Conservation (phyloP, 139 green algal genomes). For the Chlamydomonas sp. region DNA sequence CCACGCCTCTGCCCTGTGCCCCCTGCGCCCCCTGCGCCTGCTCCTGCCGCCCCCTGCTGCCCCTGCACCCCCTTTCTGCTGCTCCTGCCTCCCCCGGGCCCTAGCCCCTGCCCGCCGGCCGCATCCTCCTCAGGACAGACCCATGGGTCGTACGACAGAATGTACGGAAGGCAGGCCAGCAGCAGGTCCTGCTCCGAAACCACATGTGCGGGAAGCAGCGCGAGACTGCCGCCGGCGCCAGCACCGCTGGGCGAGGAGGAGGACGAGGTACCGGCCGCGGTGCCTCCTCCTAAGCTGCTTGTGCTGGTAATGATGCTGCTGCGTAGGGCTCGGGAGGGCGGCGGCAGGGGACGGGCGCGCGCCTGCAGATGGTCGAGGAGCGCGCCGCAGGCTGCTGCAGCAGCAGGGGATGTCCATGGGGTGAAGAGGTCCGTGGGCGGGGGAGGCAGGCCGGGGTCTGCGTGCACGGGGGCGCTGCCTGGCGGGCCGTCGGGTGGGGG, state of each 20-base stretch:
- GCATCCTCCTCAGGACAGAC: too few species aligned
- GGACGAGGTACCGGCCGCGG: too few species aligned
- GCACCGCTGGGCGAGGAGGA: background rate
- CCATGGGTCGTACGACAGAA: background rate
- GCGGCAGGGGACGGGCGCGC: background rate
- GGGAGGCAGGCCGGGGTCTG: constrained; percentile 10
- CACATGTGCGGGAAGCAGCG: background rate
- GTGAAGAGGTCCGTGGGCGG: background rate
- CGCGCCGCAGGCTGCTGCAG: background rate
- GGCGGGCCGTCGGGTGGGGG: background rate
- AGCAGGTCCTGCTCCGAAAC: constrained; percentile 35
- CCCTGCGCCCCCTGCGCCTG: too few species aligned
- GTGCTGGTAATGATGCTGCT: too few species aligned
- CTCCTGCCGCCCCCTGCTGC: too few species aligned
- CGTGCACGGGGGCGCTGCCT: background rate
- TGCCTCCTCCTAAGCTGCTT: too few species aligned
- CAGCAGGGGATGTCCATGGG: background rate
- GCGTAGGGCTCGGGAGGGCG: background rate
- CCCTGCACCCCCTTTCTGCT: too few species aligned
- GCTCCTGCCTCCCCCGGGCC: too few species aligned
- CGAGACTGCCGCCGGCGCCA: background rate
- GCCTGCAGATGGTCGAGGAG: background rate
- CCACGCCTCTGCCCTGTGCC: background rate
- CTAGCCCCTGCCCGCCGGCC: too few species aligned
- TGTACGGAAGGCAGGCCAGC: background rate